These are phyloP conservation scores for Cercis canadensis DNA, from an alignment of 306 rosid species.

Conservation along the genomic window DNA sequence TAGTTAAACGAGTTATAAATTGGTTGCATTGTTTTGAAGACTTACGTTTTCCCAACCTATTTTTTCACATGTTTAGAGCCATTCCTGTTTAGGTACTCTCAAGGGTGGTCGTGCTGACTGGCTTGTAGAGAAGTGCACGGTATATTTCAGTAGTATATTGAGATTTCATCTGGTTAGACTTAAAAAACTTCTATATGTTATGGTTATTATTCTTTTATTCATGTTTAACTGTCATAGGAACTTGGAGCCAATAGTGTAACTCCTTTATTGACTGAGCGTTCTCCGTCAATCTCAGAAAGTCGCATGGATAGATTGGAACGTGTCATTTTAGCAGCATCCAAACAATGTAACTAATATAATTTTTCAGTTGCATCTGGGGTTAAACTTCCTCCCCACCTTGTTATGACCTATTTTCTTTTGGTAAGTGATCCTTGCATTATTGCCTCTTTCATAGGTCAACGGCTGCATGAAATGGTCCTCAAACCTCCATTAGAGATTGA, in stretches of 20 bases:
- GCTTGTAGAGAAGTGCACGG: constrained; percentile 97
- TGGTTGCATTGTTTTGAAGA: constrained; percentile 27
- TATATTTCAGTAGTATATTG: constrained; percentile 41
- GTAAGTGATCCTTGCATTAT: constrained; percentile 9
- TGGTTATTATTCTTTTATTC: constrained; percentile 27
- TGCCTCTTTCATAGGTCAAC: constrained; percentile 65
- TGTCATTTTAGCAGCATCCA: constrained; percentile 86
- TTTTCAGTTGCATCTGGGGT: neutral
- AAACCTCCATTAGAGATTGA: constrained; percentile 63
- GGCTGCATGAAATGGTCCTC: constrained; percentile 83
- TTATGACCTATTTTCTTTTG: constrained; percentile 18
- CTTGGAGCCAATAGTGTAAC: constrained; percentile 91
- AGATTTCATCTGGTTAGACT: constrained; percentile 33
- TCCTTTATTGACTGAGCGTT: constrained; percentile 88
- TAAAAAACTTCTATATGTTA: constrained; percentile 4
- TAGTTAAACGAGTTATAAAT: constrained; percentile 3
- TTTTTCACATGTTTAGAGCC: constrained; percentile 34
- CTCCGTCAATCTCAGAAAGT: constrained; percentile 74
- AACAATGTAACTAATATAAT: constrained; percentile 65
- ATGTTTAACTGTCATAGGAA: constrained; percentile 60
- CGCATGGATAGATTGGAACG: constrained; percentile 83
- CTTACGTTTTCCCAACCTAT: neutral
- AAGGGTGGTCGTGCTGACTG: constrained; percentile 97
- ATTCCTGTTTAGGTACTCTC: constrained; percentile 65
- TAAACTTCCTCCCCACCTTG: too few species aligned